Base-by-base conservation (phyloP, 148 eudicot species). In the Heliosperma pusillum region DNA sequence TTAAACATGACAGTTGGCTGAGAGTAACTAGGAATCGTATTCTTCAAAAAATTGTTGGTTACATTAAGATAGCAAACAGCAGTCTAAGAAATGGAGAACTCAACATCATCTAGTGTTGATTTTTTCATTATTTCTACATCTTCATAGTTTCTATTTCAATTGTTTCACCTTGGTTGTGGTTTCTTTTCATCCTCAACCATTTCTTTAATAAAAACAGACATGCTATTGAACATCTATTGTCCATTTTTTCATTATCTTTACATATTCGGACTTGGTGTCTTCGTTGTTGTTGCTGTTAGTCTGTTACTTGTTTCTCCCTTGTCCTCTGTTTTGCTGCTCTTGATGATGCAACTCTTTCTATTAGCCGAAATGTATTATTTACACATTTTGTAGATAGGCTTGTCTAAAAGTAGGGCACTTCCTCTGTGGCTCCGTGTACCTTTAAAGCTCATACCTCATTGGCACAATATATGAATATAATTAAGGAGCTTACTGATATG, bases 191-290 rank as follows among this genome's bases (percentile, higher is more conserved):
- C 11, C 36, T 62, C 21, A 24, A 47, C 9, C 27, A 27, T 26
- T 65, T 78, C 17, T 40, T 50, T 57, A 25, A 53, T 52, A n/a
- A 20, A 71, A 33, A 63, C 13, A 56, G 70, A 13, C 20, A 65
- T 22, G 10, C 22, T 36, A 36, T 36, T 36, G 42, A 36, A 6
- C 42, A 36, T 36, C 42, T 36, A 36, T 36, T 6, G 42, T 36
- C 7, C 42, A 36, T 36, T 36, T 36, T 36, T 6, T 36, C 42
- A 36, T 6, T 36, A 36, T 36, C 7, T 36, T 1, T 36, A 36
- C 42, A 36, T 36, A 36, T 36, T 36, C 42, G 58, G 26, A 21
- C 26, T 24, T 60, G 61, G 10, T 50, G 44, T 59, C 15, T 13
- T 62, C 45, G 17, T 65, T 65, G 44, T 65, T 65, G 44, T 29